These are phyloP conservation scores for Candida dajiaensis DNA, from an alignment of 805 yeast genomes.

Conservation along the genomic window DNA sequence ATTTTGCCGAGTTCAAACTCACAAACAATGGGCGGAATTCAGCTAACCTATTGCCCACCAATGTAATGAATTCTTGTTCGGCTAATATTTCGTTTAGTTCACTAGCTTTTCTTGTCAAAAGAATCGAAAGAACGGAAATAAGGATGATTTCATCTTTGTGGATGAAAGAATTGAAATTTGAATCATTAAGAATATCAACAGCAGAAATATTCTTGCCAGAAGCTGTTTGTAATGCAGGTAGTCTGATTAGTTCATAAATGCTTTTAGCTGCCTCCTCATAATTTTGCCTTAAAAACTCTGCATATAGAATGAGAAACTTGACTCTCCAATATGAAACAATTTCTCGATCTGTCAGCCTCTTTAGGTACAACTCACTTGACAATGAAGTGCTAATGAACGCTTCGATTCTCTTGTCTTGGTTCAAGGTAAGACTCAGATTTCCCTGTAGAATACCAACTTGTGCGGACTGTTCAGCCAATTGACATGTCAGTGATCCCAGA, in stretches of 20 bases:
- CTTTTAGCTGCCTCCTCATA: conserved; percentile 15
- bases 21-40: conserved; percentile 20
- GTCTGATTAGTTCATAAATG: conserved; percentile 11
- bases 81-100: conserved; percentile 14
- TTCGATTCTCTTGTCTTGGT: conserved; percentile 23
- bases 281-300: conserved; percentile 19
- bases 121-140: conserved; percentile 16
- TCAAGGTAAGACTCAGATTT: conserved; percentile 5
- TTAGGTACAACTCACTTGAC: conserved; percentile 19
- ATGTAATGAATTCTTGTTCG: conserved; percentile 11
- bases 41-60: conserved; percentile 19
- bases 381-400: conserved; percentile 16
- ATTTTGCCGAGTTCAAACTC: conserved; percentile 23
- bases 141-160: conserved; percentile 18
- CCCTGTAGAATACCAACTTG: conserved; percentile 21
- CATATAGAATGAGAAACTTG: conserved; percentile 18
- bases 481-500: conserved; percentile 13
- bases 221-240: conserved; percentile 14
- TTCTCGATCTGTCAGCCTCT: conserved; percentile 20
- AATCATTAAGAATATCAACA: conserved; percentile 12
- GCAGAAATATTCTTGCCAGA: conserved; percentile 14
- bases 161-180: conserved; percentile 17
- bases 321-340: conserved; percentile 23
- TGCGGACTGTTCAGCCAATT: conserved; percentile 15
- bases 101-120: conserved; percentile 13